Conservation (phyloP, 441 rosid species). For the California macrophylla region DNA sequence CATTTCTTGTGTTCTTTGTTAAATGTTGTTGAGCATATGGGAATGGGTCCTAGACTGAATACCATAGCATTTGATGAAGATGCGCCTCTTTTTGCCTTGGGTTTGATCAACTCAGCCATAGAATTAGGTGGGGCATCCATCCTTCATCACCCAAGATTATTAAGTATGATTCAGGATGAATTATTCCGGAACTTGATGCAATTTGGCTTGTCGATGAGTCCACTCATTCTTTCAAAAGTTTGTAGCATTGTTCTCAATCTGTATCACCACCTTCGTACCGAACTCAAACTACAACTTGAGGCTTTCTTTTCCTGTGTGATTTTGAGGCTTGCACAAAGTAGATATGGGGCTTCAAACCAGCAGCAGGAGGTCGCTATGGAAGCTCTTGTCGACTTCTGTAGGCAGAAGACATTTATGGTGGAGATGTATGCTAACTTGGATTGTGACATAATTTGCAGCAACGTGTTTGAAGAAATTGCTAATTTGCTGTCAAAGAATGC, state of each 20-base stretch:
- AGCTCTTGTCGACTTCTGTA: slow-evolving; percentile 83
- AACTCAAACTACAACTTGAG: slow-evolving; percentile 83
- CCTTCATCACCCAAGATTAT: slow-evolving; percentile 47
- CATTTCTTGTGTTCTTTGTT: slow-evolving; percentile 74
- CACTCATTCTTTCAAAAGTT: slow-evolving; percentile 78
- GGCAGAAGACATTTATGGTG: slow-evolving; percentile 66
- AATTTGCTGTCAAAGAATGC: slow-evolving; percentile 79
- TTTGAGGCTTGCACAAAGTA: slow-evolving; percentile 74
- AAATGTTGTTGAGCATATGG: slow-evolving; percentile 55
- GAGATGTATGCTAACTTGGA: slow-evolving; percentile 87
- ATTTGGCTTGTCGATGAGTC: slow-evolving; percentile 82
- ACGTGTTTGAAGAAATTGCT: slow-evolving; percentile 76
- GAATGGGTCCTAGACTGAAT: slow-evolving; percentile 53
- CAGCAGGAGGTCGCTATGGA: slow-evolving; percentile 95
- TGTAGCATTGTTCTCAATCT: slow-evolving; percentile 82
- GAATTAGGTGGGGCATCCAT: slow-evolving; percentile 78
- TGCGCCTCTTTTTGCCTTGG: slow-evolving; percentile 86
- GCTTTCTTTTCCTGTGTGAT: slow-evolving; percentile 85
- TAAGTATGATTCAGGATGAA: slow-evolving; percentile 69
- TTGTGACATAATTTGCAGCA: slow-evolving; percentile 76
- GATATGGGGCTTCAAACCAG: slow-evolving; percentile 66
- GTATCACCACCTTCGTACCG: slow-evolving; percentile 64
- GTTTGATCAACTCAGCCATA: slow-evolving; percentile 76
- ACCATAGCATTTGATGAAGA: slow-evolving; percentile 84
- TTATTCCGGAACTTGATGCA: slow-evolving; percentile 75